Evolutionary conservation across 768 basidiomycete genomes (phyloP).

Genomic region (Wakefieldia striispora): DNA sequence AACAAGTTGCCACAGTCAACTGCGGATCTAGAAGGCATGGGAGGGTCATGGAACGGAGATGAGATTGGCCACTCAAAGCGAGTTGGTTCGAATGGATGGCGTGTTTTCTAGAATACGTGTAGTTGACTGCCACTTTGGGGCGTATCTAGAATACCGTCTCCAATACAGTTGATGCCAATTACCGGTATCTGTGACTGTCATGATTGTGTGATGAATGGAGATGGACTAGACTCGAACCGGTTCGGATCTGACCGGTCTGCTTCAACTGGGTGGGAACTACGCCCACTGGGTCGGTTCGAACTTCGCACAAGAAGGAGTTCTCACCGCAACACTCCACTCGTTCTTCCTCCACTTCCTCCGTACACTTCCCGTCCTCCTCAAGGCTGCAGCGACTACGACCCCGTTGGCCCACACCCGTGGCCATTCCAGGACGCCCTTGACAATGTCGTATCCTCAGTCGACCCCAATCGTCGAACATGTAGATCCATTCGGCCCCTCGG

Average conservation of each 20-base stretch:
- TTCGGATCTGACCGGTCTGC: constrained; percentile 18
- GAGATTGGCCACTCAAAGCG: background rate
- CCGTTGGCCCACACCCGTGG: constrained; percentile 15
- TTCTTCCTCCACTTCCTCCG: constrained; percentile 5
- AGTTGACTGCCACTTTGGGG: too few relatives aligned
- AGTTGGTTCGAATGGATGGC: too few relatives aligned
- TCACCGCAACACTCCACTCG: constrained; percentile 9
- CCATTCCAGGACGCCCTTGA: constrained; percentile 13
- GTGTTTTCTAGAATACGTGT: too few relatives aligned
- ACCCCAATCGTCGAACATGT: constrained; percentile 58
- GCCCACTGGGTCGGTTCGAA: constrained; percentile 9
- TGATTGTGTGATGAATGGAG: too few relatives aligned
- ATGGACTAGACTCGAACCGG: constrained; percentile 15
- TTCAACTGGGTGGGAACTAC: constrained; percentile 27
- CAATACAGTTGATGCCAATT: too few relatives aligned
- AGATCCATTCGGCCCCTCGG: constrained; percentile 60
- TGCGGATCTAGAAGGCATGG: constrained; percentile 2
- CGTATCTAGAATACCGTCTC: too few relatives aligned
- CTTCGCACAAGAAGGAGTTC: constrained; percentile 19
- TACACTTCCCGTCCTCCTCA: constrained; percentile 1
- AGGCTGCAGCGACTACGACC: constrained; percentile 15
- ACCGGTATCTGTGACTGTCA: too few relatives aligned
- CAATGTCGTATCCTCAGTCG: constrained; percentile 51
- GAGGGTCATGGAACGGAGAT: constrained; percentile 8
- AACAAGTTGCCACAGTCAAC: constrained; percentile 5